Evolutionary conservation across 352 stramenopile species (phyloP), one percentile per base, ranked within the genome.

Genomic region (Saprolegnia diclina): DNA sequence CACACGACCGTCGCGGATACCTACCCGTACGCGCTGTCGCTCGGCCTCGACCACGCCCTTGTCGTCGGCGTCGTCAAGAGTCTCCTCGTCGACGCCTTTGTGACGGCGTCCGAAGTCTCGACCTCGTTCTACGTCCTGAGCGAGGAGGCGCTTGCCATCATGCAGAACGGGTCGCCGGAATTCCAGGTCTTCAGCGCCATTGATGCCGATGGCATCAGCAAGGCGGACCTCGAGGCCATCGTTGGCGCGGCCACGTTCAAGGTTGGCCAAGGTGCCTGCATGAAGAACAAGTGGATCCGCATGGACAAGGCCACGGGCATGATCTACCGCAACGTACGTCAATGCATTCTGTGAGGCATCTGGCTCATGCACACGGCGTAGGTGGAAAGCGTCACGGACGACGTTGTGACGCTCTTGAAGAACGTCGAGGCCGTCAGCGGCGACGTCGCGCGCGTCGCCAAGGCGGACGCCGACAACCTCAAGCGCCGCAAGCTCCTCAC

Each of bases 241-340:
- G 85, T 98, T 5, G 85, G 89, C 29, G 87, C 91, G 22, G 77
- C 91, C 24, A 83, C 88, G 14, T 85, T 94, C 71, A 99, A 99
- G 75, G 92, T 99, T 74, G 97, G 96, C 13, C 92, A 98, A 74
- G 93, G 92, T 65, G 96, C 92, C 72, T 98, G 90, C 77, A 98
- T 99, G 92, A 98, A 98, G 81, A 98, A 98, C 80, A 97, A 97
- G 73, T 99, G 96, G 96, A 90, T 98, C 64, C 90, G 92, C 61
- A 90, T 98, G 66, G 90, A 98, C 78, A 95, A 95, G 72, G 81
- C 83, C 29, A 80, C 82, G n/a, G 84, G 81, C 22, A 94, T 95
- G 72, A 80, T 98, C 56, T 89, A 87, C 74, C 85, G 85, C 77
- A 90, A 86, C 62, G 82, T 87, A 75, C 45, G 71, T 72, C 1